Percentiles rank a stretch among this genome's conserved stretches.
Conservation (phyloP, 768 basidiomycete genomes). For the Asterophora parasitica region DNA sequence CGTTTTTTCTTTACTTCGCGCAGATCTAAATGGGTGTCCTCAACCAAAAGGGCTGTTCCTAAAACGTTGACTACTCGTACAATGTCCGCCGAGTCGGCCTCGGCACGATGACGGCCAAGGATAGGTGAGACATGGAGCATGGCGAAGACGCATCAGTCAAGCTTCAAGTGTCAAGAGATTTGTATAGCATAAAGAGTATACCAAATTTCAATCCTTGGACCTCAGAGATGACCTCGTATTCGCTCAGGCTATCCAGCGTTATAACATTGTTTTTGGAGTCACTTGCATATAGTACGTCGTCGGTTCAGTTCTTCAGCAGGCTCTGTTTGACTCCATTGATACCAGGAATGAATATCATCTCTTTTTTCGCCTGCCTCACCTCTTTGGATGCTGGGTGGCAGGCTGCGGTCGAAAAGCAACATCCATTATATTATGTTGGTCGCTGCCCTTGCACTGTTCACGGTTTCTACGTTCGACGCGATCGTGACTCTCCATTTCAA, state of each 20-base stretch:
- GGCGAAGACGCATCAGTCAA: no score
- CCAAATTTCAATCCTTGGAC: no score
- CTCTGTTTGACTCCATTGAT: background rate
- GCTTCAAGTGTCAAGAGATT: no score
- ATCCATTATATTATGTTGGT: constrained; percentile 5
- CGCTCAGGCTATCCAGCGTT: constrained; percentile 1
- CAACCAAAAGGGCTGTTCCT: no score
- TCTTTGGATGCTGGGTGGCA: constrained; percentile 2
- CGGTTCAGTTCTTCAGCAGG: no score
- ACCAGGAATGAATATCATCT: constrained; percentile 12
- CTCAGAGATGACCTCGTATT: background rate
- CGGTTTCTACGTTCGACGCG: constrained; percentile 5
- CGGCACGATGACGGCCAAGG: no score
- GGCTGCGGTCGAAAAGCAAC: background rate
- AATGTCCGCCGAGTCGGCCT: no score
- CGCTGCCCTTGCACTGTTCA: constrained; percentile 10
- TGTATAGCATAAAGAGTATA: no score
- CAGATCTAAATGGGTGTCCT: no score
- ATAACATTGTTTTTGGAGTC: constrained; percentile 7
- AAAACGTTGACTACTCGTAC: no score
- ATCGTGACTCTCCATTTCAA: constrained; percentile 5
- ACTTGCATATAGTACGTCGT: constrained; percentile 6
- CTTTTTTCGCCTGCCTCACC: constrained; percentile 9
- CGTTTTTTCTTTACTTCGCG: no score
- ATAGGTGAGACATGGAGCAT: no score